These are phyloP conservation scores for Torulaspora gathmanii DNA, from an alignment of 805 yeast species.

Conservation along the genomic window DNA sequence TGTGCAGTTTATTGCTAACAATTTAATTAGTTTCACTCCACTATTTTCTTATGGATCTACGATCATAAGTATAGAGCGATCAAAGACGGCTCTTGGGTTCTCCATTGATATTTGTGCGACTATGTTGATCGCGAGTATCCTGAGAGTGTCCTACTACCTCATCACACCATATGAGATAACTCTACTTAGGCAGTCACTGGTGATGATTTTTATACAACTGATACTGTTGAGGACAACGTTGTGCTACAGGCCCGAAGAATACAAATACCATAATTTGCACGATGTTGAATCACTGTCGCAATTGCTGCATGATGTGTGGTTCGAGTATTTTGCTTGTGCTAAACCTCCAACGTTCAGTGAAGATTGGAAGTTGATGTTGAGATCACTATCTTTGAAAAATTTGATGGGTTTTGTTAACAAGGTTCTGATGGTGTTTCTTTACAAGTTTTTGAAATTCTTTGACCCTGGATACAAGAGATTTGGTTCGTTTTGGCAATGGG, in stretches of 20 bases:
- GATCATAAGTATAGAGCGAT: constrained; percentile 57
- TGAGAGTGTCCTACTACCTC: constrained; percentile 71
- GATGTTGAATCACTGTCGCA: constrained; percentile 33
- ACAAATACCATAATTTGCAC: constrained; percentile 38
- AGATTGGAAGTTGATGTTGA: constrained; percentile 30
- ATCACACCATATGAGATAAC: constrained; percentile 80
- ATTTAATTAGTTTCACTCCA: constrained; percentile 75
- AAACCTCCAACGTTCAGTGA: constrained; percentile 24
- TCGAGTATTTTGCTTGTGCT: constrained; percentile 28
- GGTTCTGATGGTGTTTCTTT: constrained; percentile 28
- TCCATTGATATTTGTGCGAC: constrained; percentile 91
- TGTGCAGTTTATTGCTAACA: constrained; percentile 54
- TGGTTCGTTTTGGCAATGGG: constrained; percentile 83
- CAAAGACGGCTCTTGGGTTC: constrained; percentile 69
- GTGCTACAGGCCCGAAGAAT: constrained; percentile 47
- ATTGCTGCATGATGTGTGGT: constrained; percentile 33
- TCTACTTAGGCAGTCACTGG: constrained; percentile 67
- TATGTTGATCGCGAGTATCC: constrained; percentile 71
- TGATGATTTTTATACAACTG: constrained; percentile 80
- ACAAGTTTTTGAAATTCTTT: constrained; percentile 51
- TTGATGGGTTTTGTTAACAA: constrained; percentile 24
- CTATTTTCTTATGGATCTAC: constrained; percentile 84
- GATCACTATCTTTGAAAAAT: constrained; percentile 22
- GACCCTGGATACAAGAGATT: constrained; percentile 68
- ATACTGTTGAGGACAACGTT: constrained; percentile 61